A percentile compares a stretch with the other conserved stretches of the same genome.
These are phyloP conservation scores for Curvularia lunata DNA, from an alignment of 2,329 filamentous ascomycete species.

Conservation along the genomic window DNA sequence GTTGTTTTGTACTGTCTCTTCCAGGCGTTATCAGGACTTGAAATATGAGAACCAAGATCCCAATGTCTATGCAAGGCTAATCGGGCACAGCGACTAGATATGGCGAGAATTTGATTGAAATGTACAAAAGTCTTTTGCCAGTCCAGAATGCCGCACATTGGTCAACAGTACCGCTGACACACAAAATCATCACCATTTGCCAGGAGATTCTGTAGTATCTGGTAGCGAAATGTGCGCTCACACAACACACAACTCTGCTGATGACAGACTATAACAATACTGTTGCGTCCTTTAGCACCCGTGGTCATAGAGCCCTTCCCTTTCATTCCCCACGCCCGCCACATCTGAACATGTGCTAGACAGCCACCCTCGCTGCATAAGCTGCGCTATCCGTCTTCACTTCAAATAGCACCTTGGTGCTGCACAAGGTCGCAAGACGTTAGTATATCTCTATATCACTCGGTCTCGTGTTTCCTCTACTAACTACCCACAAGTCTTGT, in stretches of 20 bases:
- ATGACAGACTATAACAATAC: not conserved
- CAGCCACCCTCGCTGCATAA: not conserved
- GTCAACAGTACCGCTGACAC: not conserved
- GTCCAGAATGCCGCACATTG: not conserved
- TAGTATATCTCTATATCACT: too few species aligned
- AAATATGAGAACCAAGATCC: constrained; percentile 10
- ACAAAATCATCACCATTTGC: not conserved
- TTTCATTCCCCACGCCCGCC: too few species aligned
- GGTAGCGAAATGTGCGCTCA: not conserved
- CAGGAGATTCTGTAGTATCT: not conserved
- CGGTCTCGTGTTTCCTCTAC: not conserved
- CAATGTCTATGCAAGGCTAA: not conserved
- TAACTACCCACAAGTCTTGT: not conserved
- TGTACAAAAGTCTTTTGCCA: not conserved
- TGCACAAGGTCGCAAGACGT: not conserved
- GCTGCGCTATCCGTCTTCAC: not conserved
- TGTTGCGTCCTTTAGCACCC: not conserved
- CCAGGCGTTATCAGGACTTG: constrained; percentile 13
- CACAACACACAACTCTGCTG: not conserved
- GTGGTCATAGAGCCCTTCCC: too few species aligned
- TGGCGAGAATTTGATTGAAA: not conserved
- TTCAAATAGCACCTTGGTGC: not conserved
- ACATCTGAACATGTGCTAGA: not conserved
- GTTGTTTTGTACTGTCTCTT: constrained; percentile 5
- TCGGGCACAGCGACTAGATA: constrained; percentile 1